These are phyloP conservation scores for Phlyctochytrium planicorne DNA, from an alignment of 192 early-diverging fungal species.

Conservation along the genomic window DNA sequence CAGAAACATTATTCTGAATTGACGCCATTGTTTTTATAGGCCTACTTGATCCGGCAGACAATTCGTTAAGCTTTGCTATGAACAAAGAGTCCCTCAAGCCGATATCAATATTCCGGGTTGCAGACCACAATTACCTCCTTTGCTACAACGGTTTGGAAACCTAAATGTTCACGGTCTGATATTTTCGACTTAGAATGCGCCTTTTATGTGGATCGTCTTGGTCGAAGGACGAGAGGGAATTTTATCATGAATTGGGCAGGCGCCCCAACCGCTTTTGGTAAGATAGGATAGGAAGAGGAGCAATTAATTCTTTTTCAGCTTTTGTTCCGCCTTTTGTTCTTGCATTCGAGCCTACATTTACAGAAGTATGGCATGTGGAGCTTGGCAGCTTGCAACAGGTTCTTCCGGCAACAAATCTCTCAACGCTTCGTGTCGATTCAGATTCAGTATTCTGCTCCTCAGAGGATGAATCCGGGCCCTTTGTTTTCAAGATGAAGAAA, in stretches of 20 bases:
- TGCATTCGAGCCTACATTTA: slow-evolving; percentile 86
- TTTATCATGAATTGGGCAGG: slow-evolving; percentile 90
- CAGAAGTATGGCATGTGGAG: slow-evolving; percentile 29
- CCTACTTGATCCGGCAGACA: slow-evolving; percentile 82
- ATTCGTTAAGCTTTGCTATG: slow-evolving; percentile 73
- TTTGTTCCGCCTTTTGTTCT: slow-evolving; percentile 81
- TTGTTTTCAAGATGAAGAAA: too few species aligned
- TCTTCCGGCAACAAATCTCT: slow-evolving; percentile 5
- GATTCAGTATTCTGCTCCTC: neutral
- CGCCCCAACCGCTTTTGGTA: slow-evolving; percentile 73
- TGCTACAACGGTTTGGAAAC: slow-evolving; percentile 82
- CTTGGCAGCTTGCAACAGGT: slow-evolving; percentile 54
- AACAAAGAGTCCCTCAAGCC: slow-evolving; percentile 77
- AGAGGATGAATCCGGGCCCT: too few species aligned
- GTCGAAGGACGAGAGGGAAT: slow-evolving; percentile 67
- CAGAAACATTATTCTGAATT: neutral
- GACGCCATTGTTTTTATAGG: too few species aligned
- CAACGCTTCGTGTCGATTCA: neutral
- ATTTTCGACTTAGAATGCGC: slow-evolving; percentile 69
- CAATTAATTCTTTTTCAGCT: slow-evolving; percentile 30
- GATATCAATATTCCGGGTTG: slow-evolving; percentile 78
- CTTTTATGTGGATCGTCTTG: slow-evolving; percentile 89
- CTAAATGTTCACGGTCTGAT: neutral
- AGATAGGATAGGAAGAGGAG: slow-evolving; percentile 1
- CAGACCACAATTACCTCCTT: slow-evolving; percentile 76